These are phyloP conservation scores for Whalleya microplaca DNA, from an alignment of 2,329 filamentous ascomycete species.

Conservation along the genomic window DNA sequence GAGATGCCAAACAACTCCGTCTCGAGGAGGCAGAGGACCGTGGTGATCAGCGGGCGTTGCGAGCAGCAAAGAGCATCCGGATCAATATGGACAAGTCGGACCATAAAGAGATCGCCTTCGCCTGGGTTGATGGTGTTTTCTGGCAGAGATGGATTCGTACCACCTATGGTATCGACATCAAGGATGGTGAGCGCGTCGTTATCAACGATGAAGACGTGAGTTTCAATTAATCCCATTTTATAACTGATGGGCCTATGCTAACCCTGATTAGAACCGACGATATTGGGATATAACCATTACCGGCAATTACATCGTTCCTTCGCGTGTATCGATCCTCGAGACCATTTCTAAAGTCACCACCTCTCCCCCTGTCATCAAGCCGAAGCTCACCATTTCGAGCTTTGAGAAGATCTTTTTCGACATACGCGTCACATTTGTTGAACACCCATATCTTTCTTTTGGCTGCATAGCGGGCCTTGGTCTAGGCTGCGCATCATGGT, in stretches of 20 bases:
- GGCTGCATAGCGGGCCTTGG: conserved; percentile 61
- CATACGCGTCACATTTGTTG: conserved; percentile 59
- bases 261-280: conserved; percentile 70
- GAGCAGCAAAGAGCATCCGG: conserved; percentile 85
- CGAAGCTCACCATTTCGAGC: conserved; percentile 76
- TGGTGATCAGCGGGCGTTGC: conserved; percentile 83
- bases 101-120: conserved; percentile 88
- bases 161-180: conserved; percentile 91
- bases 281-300: conserved; percentile 95
- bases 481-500: conserved; percentile 56
- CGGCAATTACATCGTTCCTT: conserved; percentile 87
- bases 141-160: conserved; percentile 97
- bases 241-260: conserved; percentile 33
- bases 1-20: conserved; percentile 90
- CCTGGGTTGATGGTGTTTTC: conserved; percentile 95
- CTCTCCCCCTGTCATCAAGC: conserved; percentile 70
- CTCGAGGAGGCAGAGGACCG: conserved; percentile 97
- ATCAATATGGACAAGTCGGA: conserved; percentile 89
- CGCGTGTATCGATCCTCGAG: conserved; percentile 87
- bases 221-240: conserved; percentile 31
- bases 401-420: conserved; percentile 74
- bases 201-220: conserved; percentile 97
- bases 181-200: conserved; percentile 86
- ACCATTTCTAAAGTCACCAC: conserved; percentile 74
- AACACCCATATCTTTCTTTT: conserved; percentile 62